A percentile compares a stretch with the other conserved stretches of the same genome.
These are phyloP conservation scores for Debaryomyces subglobosus DNA, from an alignment of 1,139 yeast genomes.

Conservation along the genomic window DNA sequence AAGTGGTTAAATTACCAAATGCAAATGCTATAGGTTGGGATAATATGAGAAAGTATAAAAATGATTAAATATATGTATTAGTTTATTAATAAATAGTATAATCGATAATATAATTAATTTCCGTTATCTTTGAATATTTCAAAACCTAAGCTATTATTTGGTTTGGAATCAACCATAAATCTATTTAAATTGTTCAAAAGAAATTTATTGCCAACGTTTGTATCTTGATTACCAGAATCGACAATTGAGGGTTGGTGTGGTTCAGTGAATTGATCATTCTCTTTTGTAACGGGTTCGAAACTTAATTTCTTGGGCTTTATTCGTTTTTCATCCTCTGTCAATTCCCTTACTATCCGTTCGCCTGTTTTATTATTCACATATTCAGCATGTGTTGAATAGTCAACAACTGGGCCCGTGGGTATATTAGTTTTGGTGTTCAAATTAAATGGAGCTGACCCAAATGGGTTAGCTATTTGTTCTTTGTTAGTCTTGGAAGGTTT, in stretches of 20 bases:
- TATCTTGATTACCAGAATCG: slow-evolving; percentile 10
- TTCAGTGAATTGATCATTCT: slow-evolving; percentile 1
- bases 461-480: not conserved
- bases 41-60: slow-evolving; percentile 40
- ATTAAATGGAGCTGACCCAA: not conserved
- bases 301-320: slow-evolving; percentile 33
- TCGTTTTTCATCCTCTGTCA: slow-evolving; percentile 22
- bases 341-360: slow-evolving; percentile 22
- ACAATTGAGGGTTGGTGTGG: not conserved
- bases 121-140: slow-evolving; percentile 21
- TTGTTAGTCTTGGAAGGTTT: not conserved
- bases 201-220: slow-evolving; percentile 18
- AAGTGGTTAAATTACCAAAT: slow-evolving; percentile 48
- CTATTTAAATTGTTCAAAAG: slow-evolving; percentile 16
- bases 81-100: not conserved
- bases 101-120: slow-evolving; percentile 2
- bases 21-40: slow-evolving; percentile 53
- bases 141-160: slow-evolving; percentile 18
- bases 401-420: not conserved
- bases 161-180: slow-evolving; percentile 15
- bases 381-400: slow-evolving; percentile 29
- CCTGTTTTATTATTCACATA: slow-evolving; percentile 32
- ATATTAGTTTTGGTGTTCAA: not conserved
- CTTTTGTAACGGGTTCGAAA: slow-evolving; percentile 17
- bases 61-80: slow-evolving; percentile 8